phyloP scores from a whole-genome alignment of 495 filamentous ascomycete genomes.

The Aspergillus olivimuriae region DNA sequence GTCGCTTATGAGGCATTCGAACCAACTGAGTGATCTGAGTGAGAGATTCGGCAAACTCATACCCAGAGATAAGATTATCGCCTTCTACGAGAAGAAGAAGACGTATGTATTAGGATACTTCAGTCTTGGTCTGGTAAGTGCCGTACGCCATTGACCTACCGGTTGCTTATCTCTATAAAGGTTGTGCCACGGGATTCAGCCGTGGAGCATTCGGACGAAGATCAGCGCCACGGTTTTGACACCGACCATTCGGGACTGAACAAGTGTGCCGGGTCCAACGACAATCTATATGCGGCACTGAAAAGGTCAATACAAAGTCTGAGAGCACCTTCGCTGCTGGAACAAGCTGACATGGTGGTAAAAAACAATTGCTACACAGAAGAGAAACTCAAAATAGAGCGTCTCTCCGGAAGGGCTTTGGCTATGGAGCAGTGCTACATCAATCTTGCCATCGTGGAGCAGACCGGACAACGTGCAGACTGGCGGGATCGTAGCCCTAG shows the following conservation, averaged over 20 bases:
- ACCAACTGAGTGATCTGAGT: not conserved
- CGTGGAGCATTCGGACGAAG: not conserved
- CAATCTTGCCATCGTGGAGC: slow-evolving; percentile 18
- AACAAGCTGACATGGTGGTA: not conserved
- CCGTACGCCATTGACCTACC: not conserved
- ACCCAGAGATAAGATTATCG: not conserved
- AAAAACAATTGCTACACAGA: not conserved
- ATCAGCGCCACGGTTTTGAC: not conserved
- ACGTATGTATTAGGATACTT: not conserved
- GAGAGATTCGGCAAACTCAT: not conserved
- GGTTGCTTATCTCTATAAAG: not conserved
- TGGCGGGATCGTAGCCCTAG: no score
- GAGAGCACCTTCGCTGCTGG: not conserved
- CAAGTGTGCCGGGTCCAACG: not conserved
- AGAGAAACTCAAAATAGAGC: not conserved
- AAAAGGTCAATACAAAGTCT: not conserved
- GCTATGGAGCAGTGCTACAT: slow-evolving; percentile 1
- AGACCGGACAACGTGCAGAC: no score
- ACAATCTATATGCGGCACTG: not conserved
- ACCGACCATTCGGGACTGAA: not conserved
- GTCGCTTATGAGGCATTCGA: not conserved
- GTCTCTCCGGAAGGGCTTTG: not conserved
- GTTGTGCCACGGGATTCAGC: not conserved
- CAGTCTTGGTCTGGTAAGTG: not conserved
- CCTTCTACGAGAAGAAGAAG: not conserved